phyloP scores from a whole-genome alignment of 2,329 filamentous ascomycete genomes.

The Piedraia hortae region DNA sequence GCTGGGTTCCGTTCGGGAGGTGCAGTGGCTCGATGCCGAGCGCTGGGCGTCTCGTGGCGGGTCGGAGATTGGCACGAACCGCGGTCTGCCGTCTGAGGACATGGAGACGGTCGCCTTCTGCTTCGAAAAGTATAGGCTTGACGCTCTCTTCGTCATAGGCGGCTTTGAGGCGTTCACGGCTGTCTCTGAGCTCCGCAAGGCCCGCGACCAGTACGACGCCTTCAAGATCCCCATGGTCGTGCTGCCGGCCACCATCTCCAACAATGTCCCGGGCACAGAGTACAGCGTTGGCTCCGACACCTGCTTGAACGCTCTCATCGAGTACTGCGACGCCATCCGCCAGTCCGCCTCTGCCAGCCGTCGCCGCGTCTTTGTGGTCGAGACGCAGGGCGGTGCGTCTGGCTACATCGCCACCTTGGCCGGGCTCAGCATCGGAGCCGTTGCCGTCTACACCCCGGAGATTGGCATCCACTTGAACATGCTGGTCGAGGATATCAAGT shows the following conservation, averaged over 20 bases:
- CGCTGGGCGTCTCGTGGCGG: conserved; percentile 89
- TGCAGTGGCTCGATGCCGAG: conserved; percentile 84
- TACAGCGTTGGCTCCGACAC: conserved; percentile 94
- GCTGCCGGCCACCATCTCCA: conserved; percentile 88
- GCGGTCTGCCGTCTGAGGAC: conserved; percentile 68
- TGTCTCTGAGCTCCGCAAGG: conserved; percentile 62
- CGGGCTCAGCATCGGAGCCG: conserved; percentile 71
- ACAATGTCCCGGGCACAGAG: conserved; percentile 93
- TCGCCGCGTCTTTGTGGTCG: conserved; percentile 84
- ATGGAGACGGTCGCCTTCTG: conserved; percentile 58
- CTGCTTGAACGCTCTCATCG: conserved; percentile 78
- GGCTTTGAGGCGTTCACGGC: conserved; percentile 94
- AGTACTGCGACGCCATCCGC: conserved; percentile 92
- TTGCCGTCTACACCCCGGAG: conserved; percentile 88
- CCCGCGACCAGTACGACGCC: conserved; percentile 46
- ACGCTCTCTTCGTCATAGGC: conserved; percentile 65
- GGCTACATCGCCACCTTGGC: conserved; percentile 83
- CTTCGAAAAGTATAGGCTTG: conserved; percentile 66
- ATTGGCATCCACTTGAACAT: conserved; percentile 86
- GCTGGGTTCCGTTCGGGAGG: conserved; percentile 52
- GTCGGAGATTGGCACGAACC: conserved; percentile 93
- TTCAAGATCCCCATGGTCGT: conserved; percentile 83
- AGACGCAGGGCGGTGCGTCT: conserved; percentile 84
- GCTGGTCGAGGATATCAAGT: conserved; percentile 69
- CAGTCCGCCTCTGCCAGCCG: conserved; percentile 87